A percentile compares a stretch with the other conserved stretches of the same genome.
phyloP scores from a whole-genome alignment of 1,284 basidiomycete genomes.

The Cystobasidium sp. region DNA sequence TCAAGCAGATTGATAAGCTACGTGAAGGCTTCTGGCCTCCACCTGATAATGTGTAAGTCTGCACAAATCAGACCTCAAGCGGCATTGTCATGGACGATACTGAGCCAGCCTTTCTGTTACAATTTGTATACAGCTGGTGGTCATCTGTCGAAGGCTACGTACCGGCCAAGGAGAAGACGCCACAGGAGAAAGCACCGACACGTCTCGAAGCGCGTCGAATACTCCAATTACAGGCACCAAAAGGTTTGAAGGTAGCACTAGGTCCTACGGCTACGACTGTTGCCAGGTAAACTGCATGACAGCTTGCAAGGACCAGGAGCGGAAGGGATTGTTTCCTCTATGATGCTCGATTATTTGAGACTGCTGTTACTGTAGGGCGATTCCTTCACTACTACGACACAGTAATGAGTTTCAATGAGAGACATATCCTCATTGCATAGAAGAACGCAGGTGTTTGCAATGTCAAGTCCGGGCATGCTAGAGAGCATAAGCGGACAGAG shows the following conservation, averaged over 20 bases:
- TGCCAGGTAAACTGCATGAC: constrained; percentile 40
- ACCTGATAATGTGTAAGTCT: constrained; percentile 35
- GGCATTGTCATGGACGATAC: background rate
- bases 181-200: constrained; percentile 49
- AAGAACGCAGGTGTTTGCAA: too few species aligned
- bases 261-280: constrained; percentile 44
- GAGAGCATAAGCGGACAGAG: too few species aligned
- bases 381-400: background rate
- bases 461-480: too few species aligned
- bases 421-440: too few species aligned
- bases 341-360: constrained; percentile 43
- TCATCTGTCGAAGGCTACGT: constrained; percentile 15
- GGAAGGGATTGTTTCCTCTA: constrained; percentile 15
- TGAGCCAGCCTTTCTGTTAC: background rate
- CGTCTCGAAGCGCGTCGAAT: constrained; percentile 52
- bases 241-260: constrained; percentile 44
- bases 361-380: constrained; percentile 39
- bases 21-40: constrained; percentile 54
- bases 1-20: constrained; percentile 50
- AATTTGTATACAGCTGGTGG: constrained; percentile 34
- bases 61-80: background rate
- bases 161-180: constrained; percentile 32
- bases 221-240: constrained; percentile 54
- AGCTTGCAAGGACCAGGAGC: constrained; percentile 39
- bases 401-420: too few species aligned